Conservation (phyloP, 164 flowering plant genomes). For the Piper betle region DNA sequence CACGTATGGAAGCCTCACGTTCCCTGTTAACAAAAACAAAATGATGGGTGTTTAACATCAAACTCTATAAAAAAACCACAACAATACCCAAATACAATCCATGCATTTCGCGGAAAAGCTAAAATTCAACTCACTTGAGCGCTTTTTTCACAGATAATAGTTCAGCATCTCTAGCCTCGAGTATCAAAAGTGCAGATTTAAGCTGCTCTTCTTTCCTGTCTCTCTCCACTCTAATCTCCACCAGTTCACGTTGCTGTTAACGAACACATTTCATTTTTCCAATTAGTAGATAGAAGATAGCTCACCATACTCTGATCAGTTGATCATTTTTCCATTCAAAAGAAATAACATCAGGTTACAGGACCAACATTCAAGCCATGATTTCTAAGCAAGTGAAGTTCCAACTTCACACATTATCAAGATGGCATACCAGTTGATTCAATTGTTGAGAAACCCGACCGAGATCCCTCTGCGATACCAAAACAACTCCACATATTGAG, state of each 20-base stretch:
- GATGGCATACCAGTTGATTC: conserved; percentile 13
- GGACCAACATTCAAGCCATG: too few species aligned
- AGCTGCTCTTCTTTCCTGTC: conserved; percentile 36
- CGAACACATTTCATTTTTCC: not conserved
- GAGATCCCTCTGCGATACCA: conserved; percentile 18
- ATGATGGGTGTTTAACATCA: not conserved
- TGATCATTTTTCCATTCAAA: not conserved
- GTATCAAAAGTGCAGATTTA: conserved; percentile 17
- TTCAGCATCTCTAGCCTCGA: conserved; percentile 20
- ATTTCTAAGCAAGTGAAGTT: not conserved
- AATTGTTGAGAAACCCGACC: conserved; percentile 15
- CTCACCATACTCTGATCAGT: not conserved
- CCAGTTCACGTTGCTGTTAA: conserved; percentile 50
- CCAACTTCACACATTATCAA: not conserved
- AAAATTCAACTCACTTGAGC: conserved; percentile 24
- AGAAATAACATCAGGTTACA: not conserved
- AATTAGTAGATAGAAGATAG: not conserved
- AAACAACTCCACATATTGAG: not conserved
- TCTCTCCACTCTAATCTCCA: conserved; percentile 41
- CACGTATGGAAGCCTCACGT: conserved; percentile 10
- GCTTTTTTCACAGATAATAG: conserved; percentile 8
- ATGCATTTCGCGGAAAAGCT: not conserved
- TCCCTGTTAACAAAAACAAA: conserved; percentile 18
- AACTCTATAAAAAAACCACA: not conserved
- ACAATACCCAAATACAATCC: not conserved